Evolutionary conservation across 805 yeast genomes (phyloP).

Genomic region (Kuraishia molischiana): DNA sequence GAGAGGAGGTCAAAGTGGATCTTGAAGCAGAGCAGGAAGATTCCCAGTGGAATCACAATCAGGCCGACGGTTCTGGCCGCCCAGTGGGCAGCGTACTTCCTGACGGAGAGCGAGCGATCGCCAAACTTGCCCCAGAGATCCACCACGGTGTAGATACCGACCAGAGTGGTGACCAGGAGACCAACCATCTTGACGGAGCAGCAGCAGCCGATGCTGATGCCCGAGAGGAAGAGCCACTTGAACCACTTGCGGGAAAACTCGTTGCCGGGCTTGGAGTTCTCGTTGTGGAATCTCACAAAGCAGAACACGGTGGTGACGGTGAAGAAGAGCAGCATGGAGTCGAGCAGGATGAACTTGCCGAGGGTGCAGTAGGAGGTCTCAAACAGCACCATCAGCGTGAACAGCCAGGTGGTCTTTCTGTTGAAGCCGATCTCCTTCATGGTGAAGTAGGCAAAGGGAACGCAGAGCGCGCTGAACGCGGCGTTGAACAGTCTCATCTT

Average conservation of each 20-base stretch:
- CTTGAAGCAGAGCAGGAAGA: constrained; percentile 61
- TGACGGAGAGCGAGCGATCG: constrained; percentile 44
- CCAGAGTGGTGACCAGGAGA: constrained; percentile 74
- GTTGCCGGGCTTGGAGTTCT: constrained; percentile 32
- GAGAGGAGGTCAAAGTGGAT: constrained; percentile 66
- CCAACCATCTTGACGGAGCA: constrained; percentile 97
- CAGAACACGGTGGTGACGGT: constrained; percentile 75
- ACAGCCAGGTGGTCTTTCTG: constrained; percentile 63
- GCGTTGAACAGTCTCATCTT: constrained; percentile 88
- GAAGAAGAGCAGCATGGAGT: constrained; percentile 84
- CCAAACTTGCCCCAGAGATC: constrained; percentile 85
- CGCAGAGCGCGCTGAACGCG: constrained; percentile 69
- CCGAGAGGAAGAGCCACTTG: constrained; percentile 83
- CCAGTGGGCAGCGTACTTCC: constrained; percentile 53
- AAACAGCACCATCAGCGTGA: constrained; percentile 69
- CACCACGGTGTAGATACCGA: constrained; percentile 82
- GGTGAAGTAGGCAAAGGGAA: constrained; percentile 81
- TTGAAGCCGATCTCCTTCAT: constrained; percentile 68
- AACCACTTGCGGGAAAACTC: constrained; percentile 78
- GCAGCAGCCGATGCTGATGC: constrained; percentile 80
- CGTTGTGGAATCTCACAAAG: constrained; percentile 61
- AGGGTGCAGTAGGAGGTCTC: constrained; percentile 80
- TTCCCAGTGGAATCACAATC: constrained; percentile 50
- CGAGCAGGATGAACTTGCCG: constrained; percentile 83
- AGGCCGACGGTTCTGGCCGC: constrained; percentile 52